Base-by-base conservation (phyloP, 2,329 filamentous ascomycete species). In the Emmonsiellopsis sp. region DNA sequence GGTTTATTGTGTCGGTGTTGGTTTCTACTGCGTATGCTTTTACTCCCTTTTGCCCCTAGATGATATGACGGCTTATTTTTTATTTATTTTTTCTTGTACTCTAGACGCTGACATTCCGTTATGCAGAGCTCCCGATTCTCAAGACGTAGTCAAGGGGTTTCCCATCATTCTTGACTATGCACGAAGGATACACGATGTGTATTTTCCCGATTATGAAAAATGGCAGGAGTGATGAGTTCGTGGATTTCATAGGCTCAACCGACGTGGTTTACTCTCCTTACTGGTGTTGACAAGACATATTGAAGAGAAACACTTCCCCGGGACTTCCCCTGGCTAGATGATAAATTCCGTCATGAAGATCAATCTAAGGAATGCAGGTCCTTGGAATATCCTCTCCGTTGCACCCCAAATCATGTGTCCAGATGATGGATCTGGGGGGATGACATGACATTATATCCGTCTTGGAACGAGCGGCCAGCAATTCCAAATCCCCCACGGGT, bases 201-300 rank as follows among this genome's bases (percentile, higher is more conserved):
- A 80, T 59, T 85, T 85, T 58, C 72, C 78, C 0, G 80, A 85
- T 37, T 84, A 84, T 59, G 68, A 76, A 54, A 57, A 62, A 4
- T 75, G 69, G 69, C 53, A 59, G 34, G 56, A 76, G 62, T 47
- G 45, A 35, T 0, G 30, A 32, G 35, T 32, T 15, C 30, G 35
- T 32, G n/a, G 3, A 15, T 20, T 7, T 16, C 2, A 34, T 4
- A 31, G 13, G 30, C 4, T 11, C 7, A 30, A 34, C 20, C 44
- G 44, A 46, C n/a, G 9, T 31, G 42, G 4, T 44, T 7, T 13
- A 30, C 7, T 5, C 20, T 26, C 20, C 20, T 26, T 26, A 26
- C 20, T 26, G 20, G 20, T 26, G 20, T 5, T 44, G 44, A 46
- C 8, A 46, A 34, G 30, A n/a, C 8, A 26, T 20, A 6, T 47